Evolutionary conservation across 495 filamentous ascomycete genomes (phyloP).

Genomic region (Cladorrhinum samala): DNA sequence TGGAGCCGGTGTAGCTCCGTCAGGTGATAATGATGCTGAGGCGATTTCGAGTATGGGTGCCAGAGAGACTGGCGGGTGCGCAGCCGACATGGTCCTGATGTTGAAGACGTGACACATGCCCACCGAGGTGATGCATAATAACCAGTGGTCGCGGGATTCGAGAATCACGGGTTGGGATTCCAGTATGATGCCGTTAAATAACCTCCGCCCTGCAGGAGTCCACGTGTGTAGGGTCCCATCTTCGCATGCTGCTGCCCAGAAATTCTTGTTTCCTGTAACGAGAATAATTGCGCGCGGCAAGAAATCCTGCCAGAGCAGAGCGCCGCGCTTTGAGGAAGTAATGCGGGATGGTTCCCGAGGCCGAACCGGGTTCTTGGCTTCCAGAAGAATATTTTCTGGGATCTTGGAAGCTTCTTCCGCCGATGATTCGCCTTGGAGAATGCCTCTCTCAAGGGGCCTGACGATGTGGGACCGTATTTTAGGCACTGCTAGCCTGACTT

Average conservation of each 20-base stretch:
- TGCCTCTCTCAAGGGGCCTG: conserved; percentile 51
- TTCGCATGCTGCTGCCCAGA: conserved; percentile 91
- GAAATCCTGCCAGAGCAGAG: conserved; percentile 87
- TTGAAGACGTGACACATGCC: conserved; percentile 95
- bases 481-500: conserved; percentile 83
- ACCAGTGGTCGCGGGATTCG: conserved; percentile 81
- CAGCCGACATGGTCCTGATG: conserved; percentile 72
- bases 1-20: conserved; percentile 65
- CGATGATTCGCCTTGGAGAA: conserved; percentile 37
- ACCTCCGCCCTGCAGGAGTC: conserved; percentile 86
- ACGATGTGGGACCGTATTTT: conserved; percentile 78
- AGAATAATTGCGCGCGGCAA: conserved; percentile 76
- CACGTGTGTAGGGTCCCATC: conserved; percentile 90
- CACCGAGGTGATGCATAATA: conserved; percentile 80
- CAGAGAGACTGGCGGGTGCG: conserved; percentile 84
- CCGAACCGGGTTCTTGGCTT: conserved; percentile 47
- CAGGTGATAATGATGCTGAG: conserved; percentile 52
- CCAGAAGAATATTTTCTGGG: conserved; percentile 49
- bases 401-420: conserved; percentile 56
- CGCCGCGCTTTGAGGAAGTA: conserved; percentile 74
- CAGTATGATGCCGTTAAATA: conserved; percentile 75
- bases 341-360: conserved; percentile 78
- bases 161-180: conserved; percentile 92
- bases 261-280: conserved; percentile 78
- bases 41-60: conserved; percentile 88